Conservation (phyloP, 1,284 basidiomycete genomes). For the Cryptococcus wingfieldii region DNA sequence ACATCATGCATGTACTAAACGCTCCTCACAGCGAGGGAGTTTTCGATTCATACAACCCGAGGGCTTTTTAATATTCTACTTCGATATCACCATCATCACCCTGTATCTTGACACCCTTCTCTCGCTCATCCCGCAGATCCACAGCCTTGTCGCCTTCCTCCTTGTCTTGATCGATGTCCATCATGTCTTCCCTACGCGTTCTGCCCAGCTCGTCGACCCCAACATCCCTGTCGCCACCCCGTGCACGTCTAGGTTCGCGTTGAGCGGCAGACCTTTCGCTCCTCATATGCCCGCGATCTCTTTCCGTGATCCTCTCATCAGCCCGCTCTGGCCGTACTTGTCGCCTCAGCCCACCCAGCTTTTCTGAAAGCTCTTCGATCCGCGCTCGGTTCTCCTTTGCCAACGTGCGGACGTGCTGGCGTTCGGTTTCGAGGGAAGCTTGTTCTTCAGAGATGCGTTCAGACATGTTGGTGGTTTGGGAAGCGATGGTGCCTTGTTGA, state of each 20-base stretch:
- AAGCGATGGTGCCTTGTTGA: conserved; percentile 35
- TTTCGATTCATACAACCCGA: background rate
- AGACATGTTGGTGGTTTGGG: conserved; percentile 27
- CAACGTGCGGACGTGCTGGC: conserved; percentile 16
- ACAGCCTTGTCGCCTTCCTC: conserved; percentile 4
- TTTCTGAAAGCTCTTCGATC: conserved; percentile 28
- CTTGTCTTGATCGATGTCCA: conserved; percentile 10
- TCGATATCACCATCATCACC: conserved; percentile 39
- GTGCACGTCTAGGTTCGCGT: background rate
- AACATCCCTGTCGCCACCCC: conserved; percentile 2
- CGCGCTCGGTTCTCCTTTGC: conserved; percentile 18
- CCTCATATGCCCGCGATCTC: conserved; percentile 1
- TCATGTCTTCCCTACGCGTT: conserved; percentile 17
- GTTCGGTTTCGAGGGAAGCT: conserved; percentile 29
- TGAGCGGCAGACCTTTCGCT: background rate
- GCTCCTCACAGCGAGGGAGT: background rate
- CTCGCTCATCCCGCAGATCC: conserved; percentile 11
- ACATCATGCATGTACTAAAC: background rate
- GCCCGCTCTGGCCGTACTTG: conserved; percentile 11
- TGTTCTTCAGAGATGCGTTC: conserved; percentile 34
- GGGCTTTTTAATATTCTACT: conserved; percentile 26
- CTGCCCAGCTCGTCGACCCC: conserved; percentile 17
- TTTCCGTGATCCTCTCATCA: conserved; percentile 1
- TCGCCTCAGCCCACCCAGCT: conserved; percentile 25
- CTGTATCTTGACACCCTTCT: conserved; percentile 25